phyloP scores from a whole-genome alignment of 345 rosid genomes.

The Acer negundo region DNA sequence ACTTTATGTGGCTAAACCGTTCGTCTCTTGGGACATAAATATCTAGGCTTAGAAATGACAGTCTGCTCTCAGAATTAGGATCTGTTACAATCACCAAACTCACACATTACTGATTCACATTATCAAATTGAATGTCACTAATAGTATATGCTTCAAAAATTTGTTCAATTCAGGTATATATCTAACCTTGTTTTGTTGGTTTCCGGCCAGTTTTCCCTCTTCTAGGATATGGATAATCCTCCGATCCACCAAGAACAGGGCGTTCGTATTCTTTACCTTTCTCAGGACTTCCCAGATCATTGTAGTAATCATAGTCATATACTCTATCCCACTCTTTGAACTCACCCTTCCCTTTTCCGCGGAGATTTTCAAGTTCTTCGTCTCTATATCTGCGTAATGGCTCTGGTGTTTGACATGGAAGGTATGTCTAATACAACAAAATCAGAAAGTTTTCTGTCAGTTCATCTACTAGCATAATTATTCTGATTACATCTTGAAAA shows the following conservation, averaged over 20 bases:
- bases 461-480: not conserved
- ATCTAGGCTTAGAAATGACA: constrained; percentile 66
- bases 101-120: constrained; percentile 19
- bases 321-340: constrained; percentile 94
- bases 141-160: not conserved
- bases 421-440: constrained; percentile 56
- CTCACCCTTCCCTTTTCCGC: constrained; percentile 63
- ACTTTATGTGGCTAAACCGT: constrained; percentile 71
- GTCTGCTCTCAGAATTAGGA: constrained; percentile 62
- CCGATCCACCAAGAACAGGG: constrained; percentile 75
- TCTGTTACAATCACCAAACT: constrained; percentile 38
- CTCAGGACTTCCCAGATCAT: constrained; percentile 82
- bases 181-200: constrained; percentile 61
- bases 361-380: constrained; percentile 64
- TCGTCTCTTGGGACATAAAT: constrained; percentile 95
- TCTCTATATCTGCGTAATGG: constrained; percentile 60
- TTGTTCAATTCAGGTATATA: not conserved
- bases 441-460: constrained; percentile 7
- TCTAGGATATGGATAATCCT: constrained; percentile 74
- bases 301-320: constrained; percentile 84
- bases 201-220: constrained; percentile 86
- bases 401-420: constrained; percentile 82
- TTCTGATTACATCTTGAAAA: not conserved
- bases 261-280: constrained; percentile 57
- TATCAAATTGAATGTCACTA: not conserved